Evolutionary conservation across 257 asterid species (phyloP).

Genomic region (Solanum tacnaense): DNA sequence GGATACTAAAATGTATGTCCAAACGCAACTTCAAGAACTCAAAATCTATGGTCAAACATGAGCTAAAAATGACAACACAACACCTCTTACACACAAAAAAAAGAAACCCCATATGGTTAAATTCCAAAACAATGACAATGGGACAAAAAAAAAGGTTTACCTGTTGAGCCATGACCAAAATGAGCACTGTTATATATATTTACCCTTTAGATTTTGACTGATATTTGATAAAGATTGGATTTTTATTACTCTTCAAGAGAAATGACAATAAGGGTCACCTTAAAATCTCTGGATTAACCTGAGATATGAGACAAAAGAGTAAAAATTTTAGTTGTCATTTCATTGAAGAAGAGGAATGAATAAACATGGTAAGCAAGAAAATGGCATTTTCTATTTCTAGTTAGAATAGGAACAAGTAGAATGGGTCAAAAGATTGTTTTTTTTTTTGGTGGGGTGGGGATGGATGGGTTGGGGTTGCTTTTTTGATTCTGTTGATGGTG

Average conservation of each 20-base stretch:
- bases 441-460: not conserved
- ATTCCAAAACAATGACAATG: not conserved
- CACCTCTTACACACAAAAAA: not conserved
- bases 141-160: not conserved
- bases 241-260: not conserved
- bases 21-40: not conserved
- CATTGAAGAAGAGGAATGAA: slow-evolving; percentile 1
- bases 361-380: not conserved
- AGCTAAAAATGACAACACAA: not conserved
- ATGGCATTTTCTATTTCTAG: not conserved
- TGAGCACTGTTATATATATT: not conserved
- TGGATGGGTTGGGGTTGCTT: not conserved
- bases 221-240: not conserved
- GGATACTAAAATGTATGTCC: not conserved
- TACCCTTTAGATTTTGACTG: not conserved
- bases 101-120: not conserved
- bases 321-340: not conserved
- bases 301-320: not conserved
- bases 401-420: slow-evolving; percentile 1
- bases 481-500: slow-evolving; percentile 3
- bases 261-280: not conserved
- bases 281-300: not conserved
- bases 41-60: not conserved
- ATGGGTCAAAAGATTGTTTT: slow-evolving; percentile 4
- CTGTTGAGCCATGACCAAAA: slow-evolving; percentile 13